Conservation (phyloP, 2,329 filamentous ascomycete genomes). For the Alternaria conjuncta region DNA sequence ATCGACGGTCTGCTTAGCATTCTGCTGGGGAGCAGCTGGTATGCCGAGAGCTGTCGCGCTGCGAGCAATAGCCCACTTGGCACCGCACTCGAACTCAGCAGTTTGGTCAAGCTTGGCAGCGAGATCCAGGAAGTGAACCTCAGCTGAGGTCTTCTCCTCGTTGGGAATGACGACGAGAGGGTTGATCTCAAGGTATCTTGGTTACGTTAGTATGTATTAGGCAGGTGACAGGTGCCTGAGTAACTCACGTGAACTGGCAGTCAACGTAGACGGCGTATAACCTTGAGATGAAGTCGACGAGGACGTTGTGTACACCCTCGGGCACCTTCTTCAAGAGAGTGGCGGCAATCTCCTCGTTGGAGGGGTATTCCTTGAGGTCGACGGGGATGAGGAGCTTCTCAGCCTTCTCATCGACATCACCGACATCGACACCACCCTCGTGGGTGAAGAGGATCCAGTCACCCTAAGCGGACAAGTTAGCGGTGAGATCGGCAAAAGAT, state of each 20-base stretch:
- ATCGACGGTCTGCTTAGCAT: conserved; percentile 87
- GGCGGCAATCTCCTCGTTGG: conserved; percentile 89
- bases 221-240: not conserved
- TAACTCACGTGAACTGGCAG: conserved; percentile 86
- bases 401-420: conserved; percentile 98
- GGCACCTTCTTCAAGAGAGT: conserved; percentile 91
- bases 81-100: conserved; percentile 98
- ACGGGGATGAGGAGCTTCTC: conserved; percentile 98
- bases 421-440: conserved; percentile 99
- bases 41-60: conserved; percentile 88
- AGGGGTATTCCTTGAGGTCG: conserved; percentile 91
- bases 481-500: conserved; percentile 31
- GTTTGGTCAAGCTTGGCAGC: conserved; percentile 99
- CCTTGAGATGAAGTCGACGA: conserved; percentile 98
- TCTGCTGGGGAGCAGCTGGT: conserved; percentile 65
- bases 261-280: conserved; percentile 99
- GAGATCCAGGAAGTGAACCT: conserved; percentile 97
- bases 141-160: conserved; percentile 85
- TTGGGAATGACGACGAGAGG: conserved; percentile 98
- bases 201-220: conserved; percentile 22
- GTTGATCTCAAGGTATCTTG: conserved; percentile 96
- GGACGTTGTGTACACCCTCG: conserved; percentile 93
- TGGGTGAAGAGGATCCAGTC: conserved; percentile 99
- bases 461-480: conserved; percentile 67
- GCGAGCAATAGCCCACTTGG: conserved; percentile 97